Base-by-base conservation (phyloP, 352 stramenopile species). In the Pythium coloratum region DNA sequence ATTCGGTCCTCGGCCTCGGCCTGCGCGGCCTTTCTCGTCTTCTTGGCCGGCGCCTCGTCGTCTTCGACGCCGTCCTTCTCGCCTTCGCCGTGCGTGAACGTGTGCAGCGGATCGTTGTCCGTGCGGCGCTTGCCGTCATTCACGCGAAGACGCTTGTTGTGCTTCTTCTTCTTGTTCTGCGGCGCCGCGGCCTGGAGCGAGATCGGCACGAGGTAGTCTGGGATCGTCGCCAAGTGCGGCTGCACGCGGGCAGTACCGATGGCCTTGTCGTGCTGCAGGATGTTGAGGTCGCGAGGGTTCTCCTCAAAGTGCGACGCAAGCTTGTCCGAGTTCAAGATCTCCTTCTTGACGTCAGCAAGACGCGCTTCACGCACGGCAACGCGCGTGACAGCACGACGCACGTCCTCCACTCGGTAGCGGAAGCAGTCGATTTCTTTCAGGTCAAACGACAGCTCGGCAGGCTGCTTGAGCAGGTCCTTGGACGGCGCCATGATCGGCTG, bases 371-470 rank as follows among this genome's bases (percentile, higher is more conserved):
- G 84, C n/a, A 99, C 88, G 6, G 92, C 89, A 8, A 97, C 88
- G 55, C 85, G 82, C 6, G 97, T 99, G 33, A 99, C 95, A 18
- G 95, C 94, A 49, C 96, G 89, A 47, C 90, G 86, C 36, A 99
- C 95, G 71, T 98, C 93, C 57, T 98, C 89, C n/a, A 99, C 96
- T 30, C 96, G 87, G 73, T 99, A 99, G 6, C 97, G 88, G 78
- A 99, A 99, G 60, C 95, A 97, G 71, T 99, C 96, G 63, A 99
- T 97, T 76, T 99, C 98, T 34, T 93, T 91, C 38, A 99, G 77
- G 75, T 99, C 94, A 68, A 99, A 99, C 56, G 96, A 88, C 10
- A 99, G 82, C 42, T 96, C 90, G 36, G 92, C 90, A 10, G 98
- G 98, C 76, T 99, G 97, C 20, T 86, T 73, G 24, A 96, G 77